Conservation (phyloP, 1,284 basidiomycete species). For the Apiotrichum porosum region DNA sequence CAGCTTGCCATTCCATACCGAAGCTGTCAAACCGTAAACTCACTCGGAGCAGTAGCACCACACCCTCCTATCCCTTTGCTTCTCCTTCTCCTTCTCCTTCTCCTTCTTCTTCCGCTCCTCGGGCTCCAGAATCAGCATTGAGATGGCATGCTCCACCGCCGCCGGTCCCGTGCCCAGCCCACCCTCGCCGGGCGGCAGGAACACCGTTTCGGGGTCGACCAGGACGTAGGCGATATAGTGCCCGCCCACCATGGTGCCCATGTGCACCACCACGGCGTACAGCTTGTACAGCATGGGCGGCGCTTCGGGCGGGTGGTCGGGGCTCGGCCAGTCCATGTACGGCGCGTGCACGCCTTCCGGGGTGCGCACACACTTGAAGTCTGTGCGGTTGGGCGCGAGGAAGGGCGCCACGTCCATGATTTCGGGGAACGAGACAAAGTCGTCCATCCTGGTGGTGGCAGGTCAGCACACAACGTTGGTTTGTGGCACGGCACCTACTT, state of each 20-base stretch:
- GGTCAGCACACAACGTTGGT: background rate
- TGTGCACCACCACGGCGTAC: conserved; percentile 78
- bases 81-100: background rate
- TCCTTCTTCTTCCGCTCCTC: conserved; percentile 16
- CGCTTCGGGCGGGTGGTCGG: conserved; percentile 37
- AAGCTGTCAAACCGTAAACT: no score
- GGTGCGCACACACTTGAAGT: conserved; percentile 42
- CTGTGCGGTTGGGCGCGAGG: conserved; percentile 62
- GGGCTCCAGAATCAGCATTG: background rate
- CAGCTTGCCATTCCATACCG: no score
- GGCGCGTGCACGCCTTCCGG: conserved; percentile 30
- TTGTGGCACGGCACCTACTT: conserved; percentile 45
- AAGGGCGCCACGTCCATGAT: conserved; percentile 77
- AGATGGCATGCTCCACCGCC: background rate
- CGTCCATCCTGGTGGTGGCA: conserved; percentile 66
- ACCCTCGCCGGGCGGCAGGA: conserved; percentile 9
- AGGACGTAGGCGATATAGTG: conserved; percentile 71
- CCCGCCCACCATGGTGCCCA: conserved; percentile 78
- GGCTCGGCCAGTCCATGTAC: conserved; percentile 45
- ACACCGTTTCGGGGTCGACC: conserved; percentile 41
- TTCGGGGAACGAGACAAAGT: conserved; percentile 83
- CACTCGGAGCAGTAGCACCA: conserved; percentile 80
- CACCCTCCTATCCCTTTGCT: conserved; percentile 52
- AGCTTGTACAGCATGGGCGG: conserved; percentile 43
- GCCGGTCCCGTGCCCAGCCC: background rate